Conservation (phyloP, 164 flowering plant genomes). For the Brasenia schreberi region DNA sequence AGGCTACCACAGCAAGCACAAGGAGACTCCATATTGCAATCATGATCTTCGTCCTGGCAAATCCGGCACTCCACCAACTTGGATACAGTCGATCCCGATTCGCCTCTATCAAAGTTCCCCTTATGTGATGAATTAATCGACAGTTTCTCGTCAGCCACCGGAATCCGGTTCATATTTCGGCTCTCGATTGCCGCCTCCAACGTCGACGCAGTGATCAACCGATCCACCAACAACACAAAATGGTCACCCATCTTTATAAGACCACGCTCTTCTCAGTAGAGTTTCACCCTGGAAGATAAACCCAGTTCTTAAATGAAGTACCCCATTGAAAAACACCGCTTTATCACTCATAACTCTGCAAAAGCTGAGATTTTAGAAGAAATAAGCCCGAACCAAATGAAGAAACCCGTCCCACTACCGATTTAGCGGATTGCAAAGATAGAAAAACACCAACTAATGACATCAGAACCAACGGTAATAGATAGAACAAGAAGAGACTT, state of each 20-base stretch:
- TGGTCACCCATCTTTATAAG: conserved; percentile 71
- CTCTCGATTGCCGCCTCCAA: conserved; percentile 46
- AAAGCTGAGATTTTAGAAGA: not conserved
- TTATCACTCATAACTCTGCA: not conserved
- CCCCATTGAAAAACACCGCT: not conserved
- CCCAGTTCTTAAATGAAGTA: not conserved
- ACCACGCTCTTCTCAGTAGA: not conserved
- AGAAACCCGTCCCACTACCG: not conserved
- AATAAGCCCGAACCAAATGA: not conserved
- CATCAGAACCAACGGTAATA: not conserved
- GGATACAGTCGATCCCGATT: not conserved
- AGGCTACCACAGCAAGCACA: conserved; percentile 86
- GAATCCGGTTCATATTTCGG: conserved; percentile 13
- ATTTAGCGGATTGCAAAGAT: not conserved
- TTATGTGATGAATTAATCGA: not conserved
- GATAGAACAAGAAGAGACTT: not conserved
- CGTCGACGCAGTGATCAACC: conserved; percentile 49
- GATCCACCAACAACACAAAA: conserved; percentile 58
- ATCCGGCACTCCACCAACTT: conserved; percentile 66
- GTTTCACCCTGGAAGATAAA: not conserved
- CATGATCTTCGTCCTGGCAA: conserved; percentile 84
- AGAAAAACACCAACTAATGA: not conserved
- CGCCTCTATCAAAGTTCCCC: not conserved
- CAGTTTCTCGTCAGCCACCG: conserved; percentile 2
- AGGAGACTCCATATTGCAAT: conserved; percentile 66